Conservation (phyloP, 345 rosid species). For the Sapria himalayana region DNA sequence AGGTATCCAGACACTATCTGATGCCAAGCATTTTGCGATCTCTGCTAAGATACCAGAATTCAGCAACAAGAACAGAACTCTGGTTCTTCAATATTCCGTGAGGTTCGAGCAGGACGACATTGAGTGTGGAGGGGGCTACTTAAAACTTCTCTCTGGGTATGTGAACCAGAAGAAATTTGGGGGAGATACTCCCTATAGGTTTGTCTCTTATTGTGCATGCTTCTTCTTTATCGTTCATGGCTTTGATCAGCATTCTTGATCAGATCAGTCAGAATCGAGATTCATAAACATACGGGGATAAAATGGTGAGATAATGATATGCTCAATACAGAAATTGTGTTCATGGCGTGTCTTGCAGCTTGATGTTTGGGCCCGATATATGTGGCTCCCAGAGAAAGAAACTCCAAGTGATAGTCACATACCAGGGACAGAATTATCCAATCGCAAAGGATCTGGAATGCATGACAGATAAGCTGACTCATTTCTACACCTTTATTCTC, state of each 20-base stretch:
- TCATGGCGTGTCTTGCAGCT: slow-evolving; percentile 48
- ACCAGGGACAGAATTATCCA: slow-evolving; percentile 92
- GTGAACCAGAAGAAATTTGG: slow-evolving; percentile 96
- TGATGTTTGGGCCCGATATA: slow-evolving; percentile 96
- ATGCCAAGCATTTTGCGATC: slow-evolving; percentile 69
- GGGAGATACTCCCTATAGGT: slow-evolving; percentile 98
- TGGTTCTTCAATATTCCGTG: slow-evolving; percentile 71
- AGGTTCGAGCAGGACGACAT: slow-evolving; percentile 80
- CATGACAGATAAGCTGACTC: slow-evolving; percentile 78
- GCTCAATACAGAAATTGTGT: no score
- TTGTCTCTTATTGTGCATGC: not conserved
- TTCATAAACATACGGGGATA: no score
- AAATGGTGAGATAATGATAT: no score
- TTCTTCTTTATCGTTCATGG: not conserved
- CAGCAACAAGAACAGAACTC: slow-evolving; percentile 68
- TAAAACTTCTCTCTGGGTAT: slow-evolving; percentile 81
- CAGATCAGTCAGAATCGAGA: no score
- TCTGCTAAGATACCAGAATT: slow-evolving; percentile 84
- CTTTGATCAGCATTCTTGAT: no score
- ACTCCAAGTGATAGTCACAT: slow-evolving; percentile 69
- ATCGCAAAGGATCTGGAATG: slow-evolving; percentile 76
- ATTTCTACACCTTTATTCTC: slow-evolving; percentile 86
- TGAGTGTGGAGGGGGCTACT: slow-evolving; percentile 93
- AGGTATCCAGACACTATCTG: slow-evolving; percentile 78
- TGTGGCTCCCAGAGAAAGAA: slow-evolving; percentile 84